Base-by-base conservation (phyloP, 177 flowering plant genomes). In the Telopea speciosissima region DNA sequence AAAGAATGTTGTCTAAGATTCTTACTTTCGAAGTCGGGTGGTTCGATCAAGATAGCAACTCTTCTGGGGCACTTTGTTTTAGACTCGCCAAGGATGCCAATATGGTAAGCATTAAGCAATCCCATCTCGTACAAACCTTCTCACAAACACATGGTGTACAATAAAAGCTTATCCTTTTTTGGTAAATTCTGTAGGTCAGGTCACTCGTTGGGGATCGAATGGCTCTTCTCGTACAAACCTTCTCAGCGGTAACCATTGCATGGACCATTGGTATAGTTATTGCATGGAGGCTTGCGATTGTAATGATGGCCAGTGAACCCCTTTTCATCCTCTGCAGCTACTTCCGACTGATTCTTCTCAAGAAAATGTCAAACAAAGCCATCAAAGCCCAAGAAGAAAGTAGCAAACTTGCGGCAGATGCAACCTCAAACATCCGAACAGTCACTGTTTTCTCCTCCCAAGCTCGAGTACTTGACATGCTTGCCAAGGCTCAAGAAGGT, bases 21-120 rank as follows among this genome's bases (percentile, higher is more conserved):
- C 79, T 93, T 1, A 93, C 97, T 1, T 93, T 91, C 75, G 98
- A 93, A 70, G 83, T 93, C 25, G 93, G 90, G 3, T 93, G 98
- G 98, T 93, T 88, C 66, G 98, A 93, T 75, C 83, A 83, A 67
- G 89, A 87, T 54, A 87, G 87, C 74, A 91, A 93, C 72, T 83
- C 92, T 2, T 89, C 86, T 49, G 96, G 95, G 5, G 87, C 97
- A 3, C 66, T 93, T 63, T 93, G 96, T 80, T 86, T 96, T 66
- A 76, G 96, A 72, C 89, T 93, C 4, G 88, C 90, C 69, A 88
- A 88, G 69, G 98, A 91, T 78, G 95, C 97, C 74, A 88, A 83
- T 73, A 86, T 85, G 87, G 97, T 93, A 84, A 26, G 85, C 52
- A 8, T 3, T 36, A n/a, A 21, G 22, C 2, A 28, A 28, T 4